These are phyloP conservation scores for Pestalotiopsis sp. DNA, from an alignment of 2,329 filamentous ascomycete genomes.

Conservation along the genomic window DNA sequence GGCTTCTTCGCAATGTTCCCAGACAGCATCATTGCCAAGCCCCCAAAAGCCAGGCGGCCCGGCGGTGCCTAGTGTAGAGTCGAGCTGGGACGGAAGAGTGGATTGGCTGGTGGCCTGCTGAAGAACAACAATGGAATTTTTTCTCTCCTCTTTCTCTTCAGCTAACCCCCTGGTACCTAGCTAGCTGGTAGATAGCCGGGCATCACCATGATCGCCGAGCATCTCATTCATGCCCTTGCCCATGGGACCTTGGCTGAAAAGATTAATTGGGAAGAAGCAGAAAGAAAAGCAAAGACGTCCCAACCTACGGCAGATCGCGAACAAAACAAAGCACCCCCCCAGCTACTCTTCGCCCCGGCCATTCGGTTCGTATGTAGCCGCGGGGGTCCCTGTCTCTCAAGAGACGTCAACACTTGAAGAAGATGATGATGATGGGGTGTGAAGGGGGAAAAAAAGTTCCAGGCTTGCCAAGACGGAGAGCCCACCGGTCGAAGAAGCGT, in stretches of 20 bases:
- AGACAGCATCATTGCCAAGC: neutral
- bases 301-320: no score
- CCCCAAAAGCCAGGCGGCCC: neutral
- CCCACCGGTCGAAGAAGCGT: neutral
- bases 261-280: no score
- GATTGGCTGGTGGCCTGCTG: neutral
- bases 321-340: no score
- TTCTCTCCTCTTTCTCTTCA: neutral
- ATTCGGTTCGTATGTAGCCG: no score
- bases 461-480: neutral
- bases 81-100: neutral
- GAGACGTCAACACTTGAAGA: neutral
- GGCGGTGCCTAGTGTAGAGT: neutral
- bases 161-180: neutral
- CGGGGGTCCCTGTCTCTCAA: no score
- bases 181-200: no score
- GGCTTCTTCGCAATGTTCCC: neutral
- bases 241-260: no score
- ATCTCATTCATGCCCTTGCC: no score
- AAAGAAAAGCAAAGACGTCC: no score
- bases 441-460: neutral
- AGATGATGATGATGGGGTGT: neutral
- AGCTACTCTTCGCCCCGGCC: no score
- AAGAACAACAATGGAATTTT: neutral
- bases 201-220: no score